Evolutionary conservation across 1,284 basidiomycete genomes (phyloP), one percentile per base, ranked within the genome.

Genomic region (Trichosporon coremiiforme): DNA sequence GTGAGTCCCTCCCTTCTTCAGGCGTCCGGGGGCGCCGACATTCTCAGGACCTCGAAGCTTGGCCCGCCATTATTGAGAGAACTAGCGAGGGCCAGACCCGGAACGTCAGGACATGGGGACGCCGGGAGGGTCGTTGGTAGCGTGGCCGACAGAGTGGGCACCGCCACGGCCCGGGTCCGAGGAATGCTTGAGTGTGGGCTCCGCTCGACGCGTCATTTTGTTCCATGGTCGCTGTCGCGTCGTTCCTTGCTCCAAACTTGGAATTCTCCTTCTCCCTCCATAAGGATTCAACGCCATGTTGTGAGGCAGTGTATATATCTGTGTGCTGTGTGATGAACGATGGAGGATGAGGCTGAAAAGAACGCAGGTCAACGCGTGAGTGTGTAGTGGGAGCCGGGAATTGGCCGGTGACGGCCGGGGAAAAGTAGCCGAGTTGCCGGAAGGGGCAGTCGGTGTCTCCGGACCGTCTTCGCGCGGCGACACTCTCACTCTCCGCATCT

Each of bases 101-200:
- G 36, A 13, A 38, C 36, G 36, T 38, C 36, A 35, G 33, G 33
- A 35, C 6, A 35, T 8, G 33, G 9, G 33, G 6, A 8, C 13
- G 36, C 12, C 12, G 36, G 36, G 8, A 38, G 36, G 33, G 6
- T 35, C 13, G 36, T 38, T 38, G 36, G 36, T 38, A 38, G 36
- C 36, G 36, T 12, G 36, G 36, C 20, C 20, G 10, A 53, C 7
- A 20, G 20, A 22, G 4, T 17, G 20, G 50, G 50, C 50, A 53
- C 20, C 50, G 50, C 50, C 50, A 53, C 9, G 50, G 7, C 9
- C 50, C 50, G 50, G 50, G 50, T 53, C 50, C 50, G 50, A 53
- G 50, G 22, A 53, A 25, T 22, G 50, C 9, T 20, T 5, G 4
- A 15, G 41, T 45, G 45, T 20, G 20, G 45, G 20, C 45, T n/a